Evolutionary conservation across 345 rosid genomes (phyloP), one percentile per base, ranked within the genome.

Genomic region (Citrus medica): DNA sequence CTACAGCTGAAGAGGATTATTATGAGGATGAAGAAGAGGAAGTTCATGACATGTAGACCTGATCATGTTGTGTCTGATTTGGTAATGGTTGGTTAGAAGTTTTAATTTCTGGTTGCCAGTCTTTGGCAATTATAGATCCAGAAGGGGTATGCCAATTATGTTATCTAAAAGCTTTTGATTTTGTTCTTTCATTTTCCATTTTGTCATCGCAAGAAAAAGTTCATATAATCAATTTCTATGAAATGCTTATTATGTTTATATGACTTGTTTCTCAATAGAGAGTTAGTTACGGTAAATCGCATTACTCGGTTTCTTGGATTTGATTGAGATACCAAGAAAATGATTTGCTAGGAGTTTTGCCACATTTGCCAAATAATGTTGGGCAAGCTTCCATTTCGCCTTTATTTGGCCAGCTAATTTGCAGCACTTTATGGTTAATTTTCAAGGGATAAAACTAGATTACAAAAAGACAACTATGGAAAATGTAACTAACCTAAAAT

Each of bases 1-100:
- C 90, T 10, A 88, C 86, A 19, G 83, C 81, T 16, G 85, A 84
- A 32, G 89, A 86, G 64, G 89, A 84, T n/a, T 78, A 81, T 2
- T 79, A 85, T n/a, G 81, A 82, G 51, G 88, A 85, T 3, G 86
- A 84, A 59, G 87, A 86, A 7, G 84, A 81, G 33, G 86, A 82
- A 24, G 28, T 19, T 38, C 73, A 82, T 21, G 83, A 83, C 37
- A 78, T 80, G 77, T 83, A 73, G 67, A 65, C 60, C 42, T 82
- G 80, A 67, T 32, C 73, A 61, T 42, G 64, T 56, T 42, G 21
- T 64, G 28, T 42, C 27, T 2, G 35, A 10, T 21, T 21, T 35
- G 46, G 14, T 66, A 21, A 68, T 9, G n/a, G 55, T 2, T 19
- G 55, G 46, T 37, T 71, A 42, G 55, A 14, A 0, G 40, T 37